Base-by-base conservation (phyloP, 345 rosid genomes). In the Psidium friedrichsthalianum region DNA sequence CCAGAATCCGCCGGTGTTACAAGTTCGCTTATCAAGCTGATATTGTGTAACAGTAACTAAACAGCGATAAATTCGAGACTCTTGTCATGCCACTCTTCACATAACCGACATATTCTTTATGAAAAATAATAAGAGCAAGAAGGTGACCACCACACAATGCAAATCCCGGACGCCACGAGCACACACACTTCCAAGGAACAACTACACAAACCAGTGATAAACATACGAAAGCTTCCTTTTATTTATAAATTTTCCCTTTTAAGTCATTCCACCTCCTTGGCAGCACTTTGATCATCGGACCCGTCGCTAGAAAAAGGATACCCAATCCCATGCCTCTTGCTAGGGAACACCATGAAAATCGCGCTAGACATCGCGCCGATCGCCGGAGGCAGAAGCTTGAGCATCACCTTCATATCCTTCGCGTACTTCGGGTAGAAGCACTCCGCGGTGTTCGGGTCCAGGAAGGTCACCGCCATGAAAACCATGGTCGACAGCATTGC, bases 271-370 rank as follows among this genome's bases (percentile, higher is more conserved):
- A 36, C 80, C 80, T 69, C 80, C 80, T 69, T 69, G 80, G 82
- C 92, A 92, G 84, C 98, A 93, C 25, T 18, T 56, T 0, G 92
- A 69, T 32, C 80, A 18, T 36, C 25, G 47, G 47, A 18, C 3
- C 18, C 80, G 47, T 69, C 47, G 18, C 25, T 36, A 69, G 25
- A 36, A 12, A 92, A 84, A 85, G 95, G 95, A 88, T 96, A 96
- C 59, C 98, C 99, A 54, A 96, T 86, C 40, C 99, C 99, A 81
- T 90, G 93, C 52, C 99, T 95, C 2, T 86, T 91, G 89, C 91
- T 93, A 4, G 99, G 98, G 82, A 96, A 94, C 29, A 90, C 44
- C 92, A 90, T 86, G 88, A 95, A 96, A 15, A 94, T 76, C 2
- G 86, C 11, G 0, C 95, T 90, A 7, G 98, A 87, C 51, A 90